Evolutionary conservation across 1,139 yeast species (phyloP), one percentile per base, ranked within the genome.

Genomic region (Suhomyces choctaworum): DNA sequence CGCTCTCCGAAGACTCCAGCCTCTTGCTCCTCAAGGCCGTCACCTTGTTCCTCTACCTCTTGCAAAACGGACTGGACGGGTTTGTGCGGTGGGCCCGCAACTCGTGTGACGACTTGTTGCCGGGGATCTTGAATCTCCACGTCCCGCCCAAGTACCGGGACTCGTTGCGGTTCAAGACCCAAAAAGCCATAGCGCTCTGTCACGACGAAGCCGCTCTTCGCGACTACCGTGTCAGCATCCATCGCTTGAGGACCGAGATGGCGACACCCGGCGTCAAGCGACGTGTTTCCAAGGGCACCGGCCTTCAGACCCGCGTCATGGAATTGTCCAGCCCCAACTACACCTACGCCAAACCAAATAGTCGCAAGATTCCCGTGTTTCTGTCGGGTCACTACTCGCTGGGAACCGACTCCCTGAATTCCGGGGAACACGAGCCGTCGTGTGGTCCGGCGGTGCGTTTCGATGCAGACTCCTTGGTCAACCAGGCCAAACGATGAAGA

Each of bases 211-310:
- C 48, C 1, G 49, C 56, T 16, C 50, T 73, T 21, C 37, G 41
- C n/a, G 43, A 49, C 12, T 64, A 64, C 42, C 54, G 76, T 34
- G 45, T 56, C 4, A 66, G 65, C 29, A 65, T 70, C 42, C 70
- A 67, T 37, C 53, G 52, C 20, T 50, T 70, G 37, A 51, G 78
- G 31, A 48, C 58, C 7, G 73, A 67, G 14, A 62, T 74, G 70
- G 41, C 58, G 6, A 54, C 57, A 2, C 73, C 74, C 0, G 66
- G 71, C 0, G 46, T 64, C 23, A 58, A 58, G 32, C 31, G 50
- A 22, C 25, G 27, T 9, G 41, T 45, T 1, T 33, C 39, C 3
- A 37, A 16, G 3, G 31, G 34, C 5, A 12, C 12, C 21, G 37
- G 33, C 13, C 7, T 37, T 8, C 34, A 29, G 16, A 32, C 36